Evolutionary conservation across 2,329 filamentous ascomycete genomes (phyloP), one percentile per base, ranked within the genome.

Genomic region (Exophiala spinifera): DNA sequence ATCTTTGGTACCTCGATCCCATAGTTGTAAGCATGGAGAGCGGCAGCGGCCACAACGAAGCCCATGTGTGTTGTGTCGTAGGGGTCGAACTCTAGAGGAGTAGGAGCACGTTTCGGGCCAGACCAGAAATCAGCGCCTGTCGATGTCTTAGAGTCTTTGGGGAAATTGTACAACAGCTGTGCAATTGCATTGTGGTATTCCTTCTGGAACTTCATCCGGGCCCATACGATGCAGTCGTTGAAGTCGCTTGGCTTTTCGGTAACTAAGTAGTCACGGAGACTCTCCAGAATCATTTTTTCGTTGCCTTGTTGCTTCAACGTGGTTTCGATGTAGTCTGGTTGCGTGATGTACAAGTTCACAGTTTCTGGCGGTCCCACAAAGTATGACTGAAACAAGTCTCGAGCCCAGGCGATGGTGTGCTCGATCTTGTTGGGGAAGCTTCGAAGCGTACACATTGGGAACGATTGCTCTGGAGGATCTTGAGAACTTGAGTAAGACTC

Each of bases 361-460:
- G 91, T 88, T 73, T 97, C 91, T 0, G 94, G 88, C 28, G 91
- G 91, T 64, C 92, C 94, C 64, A 95, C 91, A 66, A 97, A 99
- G 63, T 87, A 90, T 23, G 86, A 87, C 75, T 97, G 91, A 74
- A 99, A 99, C 61, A 96, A 82, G 71, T 97, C 94, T 66, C 95
- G 89, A 36, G 91, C 87, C 94, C 94, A 99, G 2, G 94, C 94
- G 70, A 99, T 99, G 0, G 94, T 97, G 73, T 99, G 94, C 75
- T 99, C 91, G 66, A 99, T 99, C 66, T 87, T 87, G 79, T 99
- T 99, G 55, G 94, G 94, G 79, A 99, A 99, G 73, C 91, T 96
- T 68, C 89, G 85, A 59, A 99, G 81, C 4, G 94, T 97, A 72
- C 94, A 99, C 91, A 97, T 97, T 0, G 94, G 94, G 80, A 99